Evolutionary conservation across 768 basidiomycete genomes (phyloP).

Genomic region (Podaxis rugospora): DNA sequence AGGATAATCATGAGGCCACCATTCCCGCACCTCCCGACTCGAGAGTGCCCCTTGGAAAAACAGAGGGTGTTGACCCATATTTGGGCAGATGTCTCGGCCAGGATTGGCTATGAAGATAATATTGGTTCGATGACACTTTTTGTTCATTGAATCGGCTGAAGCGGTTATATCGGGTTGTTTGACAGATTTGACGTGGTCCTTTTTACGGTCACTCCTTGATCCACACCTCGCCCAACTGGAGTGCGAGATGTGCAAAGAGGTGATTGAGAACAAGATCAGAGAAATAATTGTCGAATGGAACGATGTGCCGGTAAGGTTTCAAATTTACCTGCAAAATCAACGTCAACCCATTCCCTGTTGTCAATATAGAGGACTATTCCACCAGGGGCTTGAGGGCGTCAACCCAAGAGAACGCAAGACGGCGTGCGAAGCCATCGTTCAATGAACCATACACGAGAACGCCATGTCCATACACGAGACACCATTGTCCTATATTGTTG

Average conservation of each 20-base stretch:
- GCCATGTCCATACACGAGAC: background rate
- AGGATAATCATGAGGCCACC: slow-evolving; percentile 8
- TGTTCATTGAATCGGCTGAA: background rate
- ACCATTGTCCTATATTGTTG: background rate
- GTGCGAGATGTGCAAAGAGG: slow-evolving; percentile 9
- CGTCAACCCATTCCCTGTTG: background rate
- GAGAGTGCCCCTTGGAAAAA: slow-evolving; percentile 6
- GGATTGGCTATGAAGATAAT: background rate
- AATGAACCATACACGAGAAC: background rate
- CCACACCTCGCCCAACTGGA: background rate
- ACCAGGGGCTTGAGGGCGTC: background rate
- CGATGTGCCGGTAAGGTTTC: background rate
- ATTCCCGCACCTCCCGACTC: slow-evolving; percentile 7
- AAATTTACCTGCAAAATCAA: background rate
- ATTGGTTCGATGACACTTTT: background rate
- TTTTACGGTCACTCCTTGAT: background rate
- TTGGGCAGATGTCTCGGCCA: slow-evolving; percentile 8
- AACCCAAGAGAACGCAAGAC: background rate
- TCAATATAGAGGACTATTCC: background rate
- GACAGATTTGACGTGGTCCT: background rate
- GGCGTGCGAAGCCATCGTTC: background rate
- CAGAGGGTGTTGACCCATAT: slow-evolving; percentile 3
- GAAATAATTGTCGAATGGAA: background rate
- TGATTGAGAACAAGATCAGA: slow-evolving; percentile 10
- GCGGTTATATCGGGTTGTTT: background rate